Percentiles rank a stretch among this genome's conserved stretches.
Evolutionary conservation across 2,329 filamentous ascomycete genomes (phyloP).

Genomic region (Beauveria medogensis): DNA sequence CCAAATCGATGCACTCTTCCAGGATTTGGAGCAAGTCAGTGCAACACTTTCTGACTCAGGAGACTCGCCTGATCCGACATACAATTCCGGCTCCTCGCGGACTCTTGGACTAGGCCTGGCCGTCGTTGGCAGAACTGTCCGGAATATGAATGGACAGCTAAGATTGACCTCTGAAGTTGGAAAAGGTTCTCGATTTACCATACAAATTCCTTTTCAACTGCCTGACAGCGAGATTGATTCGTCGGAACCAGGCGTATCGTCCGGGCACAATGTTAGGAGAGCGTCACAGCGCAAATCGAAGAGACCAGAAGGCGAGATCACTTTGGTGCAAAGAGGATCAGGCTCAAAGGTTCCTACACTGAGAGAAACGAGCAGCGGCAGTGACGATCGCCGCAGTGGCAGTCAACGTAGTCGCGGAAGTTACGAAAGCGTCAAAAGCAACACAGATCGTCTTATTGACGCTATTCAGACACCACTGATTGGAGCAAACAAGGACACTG

Average conservation of each 20-base stretch:
- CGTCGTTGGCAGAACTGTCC: slow-evolving; percentile 74
- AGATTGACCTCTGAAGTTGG: slow-evolving; percentile 76
- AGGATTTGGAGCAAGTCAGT: slow-evolving; percentile 51
- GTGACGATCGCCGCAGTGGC: slow-evolving; percentile 25
- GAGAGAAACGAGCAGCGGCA: slow-evolving; percentile 6
- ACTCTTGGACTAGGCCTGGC: slow-evolving; percentile 77
- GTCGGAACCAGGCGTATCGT: neutral
- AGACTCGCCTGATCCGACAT: slow-evolving; percentile 10
- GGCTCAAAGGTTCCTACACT: neutral
- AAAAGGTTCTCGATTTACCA: slow-evolving; percentile 73
- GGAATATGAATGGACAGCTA: slow-evolving; percentile 86
- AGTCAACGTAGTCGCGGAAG: slow-evolving; percentile 35
- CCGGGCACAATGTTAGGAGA: neutral
- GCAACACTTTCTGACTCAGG: slow-evolving; percentile 27
- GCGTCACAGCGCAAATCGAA: slow-evolving; percentile 16
- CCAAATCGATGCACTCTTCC: slow-evolving; percentile 48
- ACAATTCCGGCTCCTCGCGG: slow-evolving; percentile 26
- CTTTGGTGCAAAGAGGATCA: slow-evolving; percentile 47
- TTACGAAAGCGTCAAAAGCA: slow-evolving; percentile 44
- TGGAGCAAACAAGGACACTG: slow-evolving; percentile 28
- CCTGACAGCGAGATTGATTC: slow-evolving; percentile 30
- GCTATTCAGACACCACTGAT: slow-evolving; percentile 57
- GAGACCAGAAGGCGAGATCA: slow-evolving; percentile 44
- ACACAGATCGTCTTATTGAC: slow-evolving; percentile 64
- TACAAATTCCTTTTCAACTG: slow-evolving; percentile 68